A percentile compares a stretch with the other conserved stretches of the same genome.
Conservation (phyloP, 1,284 basidiomycete species). For the Leccinum pachyderme region DNA sequence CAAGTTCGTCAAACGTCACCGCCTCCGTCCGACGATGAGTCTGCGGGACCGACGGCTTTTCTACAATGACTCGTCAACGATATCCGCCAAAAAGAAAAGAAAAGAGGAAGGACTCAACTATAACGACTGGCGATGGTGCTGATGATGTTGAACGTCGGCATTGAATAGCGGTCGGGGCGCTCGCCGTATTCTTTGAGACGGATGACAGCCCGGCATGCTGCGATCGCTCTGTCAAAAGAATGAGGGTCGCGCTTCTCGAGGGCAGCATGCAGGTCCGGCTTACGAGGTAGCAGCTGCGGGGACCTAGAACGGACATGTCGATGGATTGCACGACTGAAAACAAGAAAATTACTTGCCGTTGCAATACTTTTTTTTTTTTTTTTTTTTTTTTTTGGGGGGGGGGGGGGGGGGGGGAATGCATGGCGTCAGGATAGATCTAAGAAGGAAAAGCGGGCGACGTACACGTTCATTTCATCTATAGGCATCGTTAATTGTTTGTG, state of each 20-base stretch:
- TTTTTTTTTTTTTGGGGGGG: too few relatives aligned
- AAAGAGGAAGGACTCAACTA: conserved; percentile 9
- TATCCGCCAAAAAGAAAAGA: not conserved
- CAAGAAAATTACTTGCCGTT: conserved; percentile 15
- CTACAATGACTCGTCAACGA: conserved; percentile 10
- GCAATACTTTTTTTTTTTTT: conserved; percentile 21
- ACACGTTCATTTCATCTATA: conserved; percentile 30
- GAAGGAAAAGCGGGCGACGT: conserved; percentile 2
- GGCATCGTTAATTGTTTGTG: not conserved
- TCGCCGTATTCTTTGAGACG: conserved; percentile 49
- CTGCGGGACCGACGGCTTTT: conserved; percentile 14
- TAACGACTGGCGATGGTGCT: conserved; percentile 20
- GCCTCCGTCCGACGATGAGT: conserved; percentile 11
- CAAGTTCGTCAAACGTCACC: conserved; percentile 21
- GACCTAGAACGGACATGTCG: conserved; percentile 38
- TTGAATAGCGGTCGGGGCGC: conserved; percentile 14
- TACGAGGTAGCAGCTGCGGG: conserved; percentile 67
- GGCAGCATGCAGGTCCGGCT: conserved; percentile 14
- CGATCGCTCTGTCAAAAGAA: conserved; percentile 25
- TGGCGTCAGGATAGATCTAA: conserved; percentile 6
- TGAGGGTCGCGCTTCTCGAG: conserved; percentile 5
- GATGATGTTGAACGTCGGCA: conserved; percentile 26
- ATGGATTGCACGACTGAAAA: not conserved
- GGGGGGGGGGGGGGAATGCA: too few relatives aligned
- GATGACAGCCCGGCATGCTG: conserved; percentile 64